Percentiles rank a stretch among this genome's conserved stretches.
Evolutionary conservation across 164 flowering plant genomes (phyloP).

Genomic region (Macadamia tetraphylla): DNA sequence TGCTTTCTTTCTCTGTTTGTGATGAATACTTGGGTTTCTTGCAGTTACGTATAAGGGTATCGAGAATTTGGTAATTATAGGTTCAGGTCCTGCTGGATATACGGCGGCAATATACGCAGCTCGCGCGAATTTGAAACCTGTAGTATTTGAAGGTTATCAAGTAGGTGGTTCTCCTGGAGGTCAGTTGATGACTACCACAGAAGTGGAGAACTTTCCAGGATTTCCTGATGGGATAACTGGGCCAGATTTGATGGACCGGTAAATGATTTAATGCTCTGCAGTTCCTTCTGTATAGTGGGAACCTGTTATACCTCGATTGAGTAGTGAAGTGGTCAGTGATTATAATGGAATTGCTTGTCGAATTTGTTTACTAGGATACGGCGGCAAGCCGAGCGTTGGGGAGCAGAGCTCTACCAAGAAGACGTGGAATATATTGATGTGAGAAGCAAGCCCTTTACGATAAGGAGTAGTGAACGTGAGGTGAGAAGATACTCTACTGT

Average conservation of each 20-base stretch:
- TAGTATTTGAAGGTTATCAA: conserved; percentile 93
- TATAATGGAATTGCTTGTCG: not conserved
- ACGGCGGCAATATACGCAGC: conserved; percentile 97
- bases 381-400: conserved; percentile 95
- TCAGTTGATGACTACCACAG: conserved; percentile 95
- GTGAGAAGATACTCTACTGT: conserved; percentile 28
- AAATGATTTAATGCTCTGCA: conserved; percentile 7
- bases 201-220: conserved; percentile 97
- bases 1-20: no score
- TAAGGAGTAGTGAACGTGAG: conserved; percentile 88
- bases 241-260: conserved; percentile 98
- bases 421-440: conserved; percentile 88
- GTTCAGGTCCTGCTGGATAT: conserved; percentile 98
- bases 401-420: conserved; percentile 85
- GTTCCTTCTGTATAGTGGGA: not conserved
- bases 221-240: conserved; percentile 98
- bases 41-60: conserved; percentile 41
- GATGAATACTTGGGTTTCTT: not conserved
- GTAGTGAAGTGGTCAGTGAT: not conserved
- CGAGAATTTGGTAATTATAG: conserved; percentile 91
- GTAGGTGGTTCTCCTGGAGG: conserved; percentile 96
- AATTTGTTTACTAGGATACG: conserved; percentile 54
- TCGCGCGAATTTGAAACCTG: conserved; percentile 94
- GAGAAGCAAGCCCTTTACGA: conserved; percentile 67
- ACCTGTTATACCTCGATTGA: not conserved